Evolutionary conservation across 345 rosid species (phyloP), one percentile per base, ranked within the genome.

Genomic region (Atalantia buxifolia): DNA sequence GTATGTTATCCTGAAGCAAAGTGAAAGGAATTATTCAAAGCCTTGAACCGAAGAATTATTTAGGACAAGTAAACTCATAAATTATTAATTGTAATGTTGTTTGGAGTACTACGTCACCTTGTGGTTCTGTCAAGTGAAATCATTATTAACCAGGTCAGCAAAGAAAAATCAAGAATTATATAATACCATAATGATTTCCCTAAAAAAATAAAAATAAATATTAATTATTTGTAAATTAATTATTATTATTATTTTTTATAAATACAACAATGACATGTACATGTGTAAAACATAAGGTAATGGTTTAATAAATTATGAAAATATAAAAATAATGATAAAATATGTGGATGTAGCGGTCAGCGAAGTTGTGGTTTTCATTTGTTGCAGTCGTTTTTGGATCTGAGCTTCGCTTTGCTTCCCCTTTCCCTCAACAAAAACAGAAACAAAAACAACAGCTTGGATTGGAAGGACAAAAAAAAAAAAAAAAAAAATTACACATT

Each of bases 341-440:
- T 75, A 71, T 79, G 86, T 84, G 84, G 89, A 77, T 69, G 86
- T 30, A 73, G 86, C 62, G 83, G 84, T 78, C 82, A 57, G 16
- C 72, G 24, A 86, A 82, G 86, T 31, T 88, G 91, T 88, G 93
- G 91, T 35, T 74, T 88, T 85, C 56, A 71, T 86, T 85, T 75
- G 61, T 59, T 74, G 71, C 8, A 55, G 59, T 69, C 22, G 35
- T 27, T 70, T 79, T 72, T 81, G 81, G 83, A 88, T 85, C 88
- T 78, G 81, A 76, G 69, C 61, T 25, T 61, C 10, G 62, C 74
- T 8, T 48, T 28, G 9, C 0, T 45, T 45, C 18, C 50, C 50
- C 50, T 45, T 13, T 45, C 1, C 13, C 50, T 45, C 50, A 45
- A 45, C 50, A 24, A 40, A 61, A 72, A 21, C 48, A 38, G 14